Evolutionary conservation across 805 yeast species (phyloP), one percentile per base, ranked within the genome.

Genomic region (Myxozyma geophila): DNA sequence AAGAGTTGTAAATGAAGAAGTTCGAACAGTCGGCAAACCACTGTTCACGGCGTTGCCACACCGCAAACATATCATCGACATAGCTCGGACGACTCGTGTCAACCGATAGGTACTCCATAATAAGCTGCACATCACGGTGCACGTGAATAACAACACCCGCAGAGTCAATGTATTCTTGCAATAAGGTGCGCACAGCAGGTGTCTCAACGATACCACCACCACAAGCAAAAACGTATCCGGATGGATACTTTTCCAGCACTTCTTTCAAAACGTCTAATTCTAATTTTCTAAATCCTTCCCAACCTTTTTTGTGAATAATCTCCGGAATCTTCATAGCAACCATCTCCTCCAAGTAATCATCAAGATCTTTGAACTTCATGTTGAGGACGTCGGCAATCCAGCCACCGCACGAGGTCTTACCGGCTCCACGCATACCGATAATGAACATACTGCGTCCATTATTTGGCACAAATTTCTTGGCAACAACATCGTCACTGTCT

Each of bases 341-440:
- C 56, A 78, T 78, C 54, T 81, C 78, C 71, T 89, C 97, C 65
- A 93, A 83, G 33, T 82, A 81, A 12, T 80, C 79, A 74, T 95
- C 99, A 63, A 93, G 77, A 72, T 95, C 99, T 44, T 90, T 73
- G 59, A 88, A 82, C 59, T 81, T 76, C 77, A 86, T 87, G 21
- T 90, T 92, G 61, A 90, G 78, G 40, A 83, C 80, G 36, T 82
- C 76, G 8, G 96, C 87, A 70, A 89, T 85, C 87, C 96, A 88
- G 66, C 84, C 81, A 48, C 97, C 87, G 71, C 92, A 81, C 0
- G 96, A 88, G 2, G 96, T 85, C 77, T 95, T 95, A 21, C 99
- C 99, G 23, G 97, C 96, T 19, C 97, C 99, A 75, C 99, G 85
- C 99, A 95, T 95, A 49, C 99, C 99, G 74, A 95, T 88, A 13